A percentile compares a stretch with the other conserved stretches of the same genome.
Evolutionary conservation across 257 asterid species (phyloP).

Genomic region (Linaria vulgaris): DNA sequence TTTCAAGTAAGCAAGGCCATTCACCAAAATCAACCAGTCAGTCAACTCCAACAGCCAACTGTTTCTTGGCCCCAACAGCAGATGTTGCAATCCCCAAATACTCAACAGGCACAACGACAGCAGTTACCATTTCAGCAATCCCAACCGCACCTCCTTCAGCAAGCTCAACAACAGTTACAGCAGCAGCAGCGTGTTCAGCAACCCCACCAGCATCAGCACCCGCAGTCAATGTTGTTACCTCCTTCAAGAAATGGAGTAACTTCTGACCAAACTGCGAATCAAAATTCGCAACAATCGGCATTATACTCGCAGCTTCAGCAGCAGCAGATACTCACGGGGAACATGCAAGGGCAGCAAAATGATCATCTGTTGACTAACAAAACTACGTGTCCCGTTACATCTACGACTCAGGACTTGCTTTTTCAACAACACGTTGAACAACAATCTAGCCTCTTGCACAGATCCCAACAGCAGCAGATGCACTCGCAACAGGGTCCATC

Average conservation of each 20-base stretch:
- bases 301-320: conserved; percentile 63
- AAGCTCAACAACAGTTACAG: conserved; percentile 33
- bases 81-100: conserved; percentile 38
- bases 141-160: conserved; percentile 28
- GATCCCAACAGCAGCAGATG: conserved; percentile 58
- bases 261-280: conserved; percentile 42
- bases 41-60: conserved; percentile 52
- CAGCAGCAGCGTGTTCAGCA: conserved; percentile 32
- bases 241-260: conserved; percentile 35
- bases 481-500: conserved; percentile 51
- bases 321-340: conserved; percentile 49
- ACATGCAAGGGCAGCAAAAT: conserved; percentile 42
- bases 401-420: conserved; percentile 57
- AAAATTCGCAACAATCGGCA: conserved; percentile 49
- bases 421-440: conserved; percentile 67
- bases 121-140: conserved; percentile 31
- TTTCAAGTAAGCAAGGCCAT: conserved; percentile 59
- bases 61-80: conserved; percentile 59
- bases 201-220: conserved; percentile 33
- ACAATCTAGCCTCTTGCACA: conserved; percentile 45
- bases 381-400: conserved; percentile 45
- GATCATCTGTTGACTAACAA: conserved; percentile 34
- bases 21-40: conserved; percentile 47
- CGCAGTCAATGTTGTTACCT: conserved; percentile 34
- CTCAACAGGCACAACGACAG: conserved; percentile 44